These are phyloP conservation scores for Russula olivacea DNA, from an alignment of 768 basidiomycete species.

Conservation along the genomic window DNA sequence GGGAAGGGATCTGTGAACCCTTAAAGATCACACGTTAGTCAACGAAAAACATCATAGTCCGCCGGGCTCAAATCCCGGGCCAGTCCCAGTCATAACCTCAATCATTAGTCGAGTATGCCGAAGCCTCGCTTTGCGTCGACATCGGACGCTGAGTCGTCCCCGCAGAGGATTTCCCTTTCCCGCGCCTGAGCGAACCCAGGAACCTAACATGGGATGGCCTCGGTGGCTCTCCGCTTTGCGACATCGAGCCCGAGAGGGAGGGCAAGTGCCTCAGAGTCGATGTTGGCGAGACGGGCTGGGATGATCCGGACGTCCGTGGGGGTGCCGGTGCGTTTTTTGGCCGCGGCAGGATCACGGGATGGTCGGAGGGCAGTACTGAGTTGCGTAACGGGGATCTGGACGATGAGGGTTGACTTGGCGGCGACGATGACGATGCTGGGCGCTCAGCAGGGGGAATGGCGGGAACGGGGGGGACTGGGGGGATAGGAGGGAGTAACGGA, in stretches of 20 bases:
- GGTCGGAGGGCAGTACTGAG: constrained; percentile 11
- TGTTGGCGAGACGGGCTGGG: not conserved
- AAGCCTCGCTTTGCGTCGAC: constrained; percentile 21
- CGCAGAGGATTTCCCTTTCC: not conserved
- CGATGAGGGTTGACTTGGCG: not conserved
- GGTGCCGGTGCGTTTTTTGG: constrained; percentile 6
- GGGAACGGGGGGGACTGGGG: not conserved
- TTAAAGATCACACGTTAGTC: not conserved
- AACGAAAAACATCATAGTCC: too few relatives aligned
- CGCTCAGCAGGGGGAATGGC: not conserved
- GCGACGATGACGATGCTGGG: not conserved
- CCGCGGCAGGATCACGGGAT: constrained; percentile 20
- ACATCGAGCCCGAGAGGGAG: constrained; percentile 34
- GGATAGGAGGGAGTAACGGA: not conserved
- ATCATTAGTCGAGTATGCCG: constrained; percentile 20
- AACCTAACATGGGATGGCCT: constrained; percentile 31
- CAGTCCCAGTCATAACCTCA: not conserved
- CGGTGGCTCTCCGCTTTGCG: constrained; percentile 33
- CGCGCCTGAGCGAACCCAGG: constrained; percentile 23
- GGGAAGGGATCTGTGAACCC: not conserved
- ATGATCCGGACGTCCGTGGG: not conserved
- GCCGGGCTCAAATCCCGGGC: too few relatives aligned
- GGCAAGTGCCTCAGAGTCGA: constrained; percentile 25
- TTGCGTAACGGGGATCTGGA: not conserved
- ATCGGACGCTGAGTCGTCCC: not conserved